These are phyloP conservation scores for Hirschioporus abietinus DNA, from an alignment of 768 basidiomycete genomes.

Conservation along the genomic window DNA sequence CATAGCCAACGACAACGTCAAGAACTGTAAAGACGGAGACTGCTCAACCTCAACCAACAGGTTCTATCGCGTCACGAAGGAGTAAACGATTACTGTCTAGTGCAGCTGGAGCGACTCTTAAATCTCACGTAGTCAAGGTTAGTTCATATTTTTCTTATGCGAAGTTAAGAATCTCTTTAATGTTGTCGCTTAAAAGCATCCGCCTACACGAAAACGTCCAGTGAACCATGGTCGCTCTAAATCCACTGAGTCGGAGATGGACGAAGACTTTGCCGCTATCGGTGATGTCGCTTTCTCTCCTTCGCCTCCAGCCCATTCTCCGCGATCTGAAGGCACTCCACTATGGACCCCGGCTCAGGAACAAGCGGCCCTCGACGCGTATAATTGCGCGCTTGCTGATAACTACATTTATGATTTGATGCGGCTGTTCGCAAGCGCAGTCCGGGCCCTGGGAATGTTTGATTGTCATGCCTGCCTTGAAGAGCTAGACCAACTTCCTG, in stretches of 20 bases:
- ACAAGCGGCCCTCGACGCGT: slow-evolving; percentile 64
- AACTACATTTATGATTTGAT: slow-evolving; percentile 78
- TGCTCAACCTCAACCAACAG: slow-evolving; percentile 33
- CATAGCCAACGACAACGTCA: slow-evolving; percentile 56
- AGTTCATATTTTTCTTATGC: slow-evolving; percentile 8
- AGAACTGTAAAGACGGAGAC: slow-evolving; percentile 54
- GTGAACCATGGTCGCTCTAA: slow-evolving; percentile 49
- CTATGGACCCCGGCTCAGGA: slow-evolving; percentile 66
- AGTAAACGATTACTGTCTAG: slow-evolving; percentile 69
- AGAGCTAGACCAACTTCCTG: slow-evolving; percentile 72
- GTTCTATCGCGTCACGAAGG: slow-evolving; percentile 50
- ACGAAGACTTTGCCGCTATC: slow-evolving; percentile 49
- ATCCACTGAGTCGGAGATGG: slow-evolving; percentile 66
- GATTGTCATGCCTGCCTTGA: slow-evolving; percentile 70
- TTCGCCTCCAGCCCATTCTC: slow-evolving; percentile 57
- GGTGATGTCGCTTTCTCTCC: slow-evolving; percentile 53
- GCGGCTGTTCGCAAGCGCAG: slow-evolving; percentile 76
- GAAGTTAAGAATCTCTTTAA: neutral
- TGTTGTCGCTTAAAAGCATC: slow-evolving; percentile 21
- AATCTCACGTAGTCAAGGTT: slow-evolving; percentile 50
- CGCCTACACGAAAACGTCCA: slow-evolving; percentile 49
- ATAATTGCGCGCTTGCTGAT: slow-evolving; percentile 71
- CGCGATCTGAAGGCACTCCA: slow-evolving; percentile 58
- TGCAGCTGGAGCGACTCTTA: slow-evolving; percentile 38
- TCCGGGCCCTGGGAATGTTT: slow-evolving; percentile 68